Conservation (phyloP, 805 yeast genomes). For the Teunomyces aglyptinius region DNA sequence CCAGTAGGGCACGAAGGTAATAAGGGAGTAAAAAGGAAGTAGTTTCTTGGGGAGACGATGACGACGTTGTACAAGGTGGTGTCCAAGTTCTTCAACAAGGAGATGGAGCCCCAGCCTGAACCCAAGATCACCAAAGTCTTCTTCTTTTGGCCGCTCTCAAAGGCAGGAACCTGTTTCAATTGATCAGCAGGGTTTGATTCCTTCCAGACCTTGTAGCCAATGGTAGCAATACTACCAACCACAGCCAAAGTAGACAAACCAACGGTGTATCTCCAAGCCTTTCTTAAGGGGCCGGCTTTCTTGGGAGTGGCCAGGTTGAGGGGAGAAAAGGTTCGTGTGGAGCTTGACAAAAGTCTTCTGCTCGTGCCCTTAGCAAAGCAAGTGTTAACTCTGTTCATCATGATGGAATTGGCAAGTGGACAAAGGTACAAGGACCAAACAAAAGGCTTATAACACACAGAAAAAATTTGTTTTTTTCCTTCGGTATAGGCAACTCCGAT, state of each 20-base stretch:
- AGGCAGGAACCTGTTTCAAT: conserved; percentile 55
- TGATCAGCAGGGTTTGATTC: conserved; percentile 64
- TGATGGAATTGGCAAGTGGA: background rate
- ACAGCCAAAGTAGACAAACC: conserved; percentile 49
- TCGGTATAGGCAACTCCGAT: conserved; percentile 2
- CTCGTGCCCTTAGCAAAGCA: background rate
- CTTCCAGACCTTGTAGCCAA: conserved; percentile 54
- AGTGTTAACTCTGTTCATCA: conserved; percentile 13
- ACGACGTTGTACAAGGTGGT: conserved; percentile 85
- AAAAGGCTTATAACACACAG: background rate
- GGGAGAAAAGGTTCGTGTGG: conserved; percentile 20
- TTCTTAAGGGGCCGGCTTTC: conserved; percentile 28
- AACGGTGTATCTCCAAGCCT: conserved; percentile 48
- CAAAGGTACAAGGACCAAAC: background rate
- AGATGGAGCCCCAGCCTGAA: conserved; percentile 94
- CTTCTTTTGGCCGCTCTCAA: conserved; percentile 58
- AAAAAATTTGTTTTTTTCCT: background rate
- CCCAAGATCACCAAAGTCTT: conserved; percentile 79
- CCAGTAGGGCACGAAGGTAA: conserved; percentile 95
- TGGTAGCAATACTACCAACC: conserved; percentile 51
- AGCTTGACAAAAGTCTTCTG: conserved; percentile 21
- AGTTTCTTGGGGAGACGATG: conserved; percentile 91
- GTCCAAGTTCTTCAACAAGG: conserved; percentile 80
- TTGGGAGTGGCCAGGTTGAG: conserved; percentile 14
- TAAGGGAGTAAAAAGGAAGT: conserved; percentile 93